These are phyloP conservation scores for Elongisporangium prolatum DNA, from an alignment of 352 stramenopile genomes.

Conservation along the genomic window DNA sequence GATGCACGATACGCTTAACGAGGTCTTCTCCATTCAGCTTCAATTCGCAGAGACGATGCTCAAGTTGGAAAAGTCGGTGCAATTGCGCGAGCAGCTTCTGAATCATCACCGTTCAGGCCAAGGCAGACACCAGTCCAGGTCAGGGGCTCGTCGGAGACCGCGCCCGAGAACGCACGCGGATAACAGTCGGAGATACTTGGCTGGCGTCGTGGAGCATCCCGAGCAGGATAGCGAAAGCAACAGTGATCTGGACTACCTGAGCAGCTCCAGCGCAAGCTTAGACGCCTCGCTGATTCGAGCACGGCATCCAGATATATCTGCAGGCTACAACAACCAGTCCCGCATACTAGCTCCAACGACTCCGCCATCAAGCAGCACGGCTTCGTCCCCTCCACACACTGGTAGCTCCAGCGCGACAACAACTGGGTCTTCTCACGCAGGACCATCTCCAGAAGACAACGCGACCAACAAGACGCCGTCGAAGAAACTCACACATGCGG, in stretches of 20 bases:
- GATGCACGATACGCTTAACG: constrained; percentile 36
- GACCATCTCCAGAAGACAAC: neutral
- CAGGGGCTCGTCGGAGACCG: constrained; percentile 1
- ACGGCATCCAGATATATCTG: neutral
- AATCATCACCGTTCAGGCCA: constrained; percentile 6
- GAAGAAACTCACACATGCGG: neutral
- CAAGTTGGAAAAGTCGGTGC: constrained; percentile 62
- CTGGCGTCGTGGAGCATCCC: neutral
- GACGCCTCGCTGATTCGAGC: neutral
- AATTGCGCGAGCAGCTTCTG: constrained; percentile 49
- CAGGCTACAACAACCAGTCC: neutral
- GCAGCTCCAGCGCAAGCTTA: neutral
- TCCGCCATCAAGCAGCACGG: neutral
- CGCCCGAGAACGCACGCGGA: neutral
- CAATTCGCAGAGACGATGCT: constrained; percentile 74
- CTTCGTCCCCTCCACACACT: neutral
- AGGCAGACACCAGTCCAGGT: neutral
- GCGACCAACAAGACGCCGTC: neutral
- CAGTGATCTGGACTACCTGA: constrained; percentile 4
- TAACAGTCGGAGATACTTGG: neutral
- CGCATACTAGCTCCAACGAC: neutral
- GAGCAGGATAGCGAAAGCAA: constrained; percentile 13
- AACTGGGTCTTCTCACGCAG: neutral
- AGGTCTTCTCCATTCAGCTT: constrained; percentile 61
- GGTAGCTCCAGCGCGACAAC: neutral